Evolutionary conservation across 306 rosid species (phyloP), one percentile per base, ranked within the genome.

Genomic region (Arachis stenosperma): DNA sequence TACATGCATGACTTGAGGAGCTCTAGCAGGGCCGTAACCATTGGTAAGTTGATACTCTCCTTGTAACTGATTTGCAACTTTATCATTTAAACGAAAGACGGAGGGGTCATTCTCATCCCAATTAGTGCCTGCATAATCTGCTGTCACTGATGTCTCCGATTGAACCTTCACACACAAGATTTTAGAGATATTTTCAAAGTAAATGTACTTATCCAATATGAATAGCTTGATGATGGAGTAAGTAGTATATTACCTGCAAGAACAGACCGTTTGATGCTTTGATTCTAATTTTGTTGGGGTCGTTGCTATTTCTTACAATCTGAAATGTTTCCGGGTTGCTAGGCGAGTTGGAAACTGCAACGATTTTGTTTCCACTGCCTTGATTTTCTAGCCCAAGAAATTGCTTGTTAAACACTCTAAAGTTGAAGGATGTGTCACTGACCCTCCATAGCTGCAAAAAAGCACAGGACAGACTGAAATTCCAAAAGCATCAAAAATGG

Each of bases 31-130:
- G 3, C 88, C 91, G 69, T 84, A 89, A 6, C 91, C 94, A 70
- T 86, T 89, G 5, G 91, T 77, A 67, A 86, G 65, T 72, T 89
- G 91, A 74, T 82, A 84, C 70, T 89, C 90, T 12, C 91, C 95
- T 48, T 66, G 55, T 59, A 72, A 65, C 12, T 61, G 72, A 5
- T 8, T 68, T 9, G 59, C 68, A 58, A 72, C 58, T 33, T 33
- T 33, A 4, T 33, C 37, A 0, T 7, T 78, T 63, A 78, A 27
- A 13, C 7, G 44, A 63, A 89, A 89, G n/a, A 85, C 87, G 0
- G 95, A 87, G 15, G 90, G 91, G 53, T 87, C 75, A 48, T 33
- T 54, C 14, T 87, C 87, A 12, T 75, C 84, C 91, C 95, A 89
- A 42, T 61, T 82, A 1, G 78, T 22, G 29, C 82, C 88, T 69